phyloP scores from a whole-genome alignment of 2,329 filamentous ascomycete species.

The Trichoderma cornu-damae region DNA sequence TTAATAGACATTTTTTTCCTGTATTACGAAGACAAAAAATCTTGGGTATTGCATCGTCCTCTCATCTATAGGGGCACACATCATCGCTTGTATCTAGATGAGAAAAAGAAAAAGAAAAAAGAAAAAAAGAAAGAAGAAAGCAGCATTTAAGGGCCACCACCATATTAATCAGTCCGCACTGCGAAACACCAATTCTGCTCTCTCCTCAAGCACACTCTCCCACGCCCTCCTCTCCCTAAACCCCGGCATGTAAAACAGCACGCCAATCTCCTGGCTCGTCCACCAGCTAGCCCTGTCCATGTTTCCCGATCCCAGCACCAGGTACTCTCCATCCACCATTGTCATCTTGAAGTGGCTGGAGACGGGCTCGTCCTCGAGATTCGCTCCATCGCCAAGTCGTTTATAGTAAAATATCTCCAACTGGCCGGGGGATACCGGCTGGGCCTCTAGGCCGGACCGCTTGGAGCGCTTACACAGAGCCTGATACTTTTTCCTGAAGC shows the following conservation, averaged over 20 bases:
- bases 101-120: too few relatives aligned
- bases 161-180: neutral
- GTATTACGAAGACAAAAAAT: too few relatives aligned
- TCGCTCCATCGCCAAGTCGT: slow-evolving; percentile 31
- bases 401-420: slow-evolving; percentile 58
- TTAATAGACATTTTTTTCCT: neutral
- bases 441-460: slow-evolving; percentile 39
- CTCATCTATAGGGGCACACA: neutral
- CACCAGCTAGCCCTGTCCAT: slow-evolving; percentile 83
- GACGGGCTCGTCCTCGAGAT: slow-evolving; percentile 52
- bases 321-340: slow-evolving; percentile 62
- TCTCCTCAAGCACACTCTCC: slow-evolving; percentile 36
- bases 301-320: slow-evolving; percentile 74
- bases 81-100: neutral
- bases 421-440: slow-evolving; percentile 39
- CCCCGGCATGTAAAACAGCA: slow-evolving; percentile 49
- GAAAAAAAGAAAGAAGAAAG: too few relatives aligned
- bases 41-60: neutral
- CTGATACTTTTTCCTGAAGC: slow-evolving; percentile 53
- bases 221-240: slow-evolving; percentile 36
- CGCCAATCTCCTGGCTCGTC: slow-evolving; percentile 77
- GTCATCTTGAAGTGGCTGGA: slow-evolving; percentile 75
- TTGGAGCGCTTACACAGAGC: slow-evolving; percentile 23
- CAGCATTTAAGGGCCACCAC: neutral
- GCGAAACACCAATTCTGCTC: slow-evolving; percentile 33